Conservation (phyloP, 768 basidiomycete genomes). For the Gautieria morchelliformis region DNA sequence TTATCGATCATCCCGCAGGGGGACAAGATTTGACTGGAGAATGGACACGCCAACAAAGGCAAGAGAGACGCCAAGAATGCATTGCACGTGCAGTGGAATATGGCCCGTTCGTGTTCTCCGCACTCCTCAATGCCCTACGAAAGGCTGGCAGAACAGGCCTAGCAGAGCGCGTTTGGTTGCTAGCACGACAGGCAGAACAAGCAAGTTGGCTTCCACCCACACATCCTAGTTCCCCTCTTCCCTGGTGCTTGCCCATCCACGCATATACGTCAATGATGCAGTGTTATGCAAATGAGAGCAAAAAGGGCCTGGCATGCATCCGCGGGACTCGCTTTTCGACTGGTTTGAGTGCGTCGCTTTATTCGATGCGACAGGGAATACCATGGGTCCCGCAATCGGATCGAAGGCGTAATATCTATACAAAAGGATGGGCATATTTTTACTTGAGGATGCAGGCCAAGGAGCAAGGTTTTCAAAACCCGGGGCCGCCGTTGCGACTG, state of each 20-base stretch:
- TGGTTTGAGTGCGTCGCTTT: not conserved
- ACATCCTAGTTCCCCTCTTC: constrained; percentile 20
- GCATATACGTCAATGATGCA: constrained; percentile 69
- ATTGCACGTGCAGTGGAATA: constrained; percentile 35
- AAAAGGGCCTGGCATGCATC: constrained; percentile 3
- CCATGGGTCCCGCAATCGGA: constrained; percentile 9
- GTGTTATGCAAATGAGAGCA: constrained; percentile 32
- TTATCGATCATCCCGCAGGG: constrained; percentile 28
- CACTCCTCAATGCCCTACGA: constrained; percentile 48
- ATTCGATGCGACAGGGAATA: too few relatives aligned
- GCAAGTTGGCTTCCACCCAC: constrained; percentile 34
- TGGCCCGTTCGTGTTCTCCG: constrained; percentile 53
- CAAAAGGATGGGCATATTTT: constrained; percentile 28
- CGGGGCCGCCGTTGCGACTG: constrained; percentile 13
- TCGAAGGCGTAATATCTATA: constrained; percentile 15
- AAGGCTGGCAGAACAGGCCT: constrained; percentile 45
- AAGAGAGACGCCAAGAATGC: constrained; percentile 11
- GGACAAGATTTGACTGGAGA: not conserved
- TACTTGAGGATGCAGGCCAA: constrained; percentile 13
- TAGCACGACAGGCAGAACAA: constrained; percentile 50
- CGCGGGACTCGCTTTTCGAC: not conserved
- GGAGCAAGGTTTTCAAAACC: constrained; percentile 11
- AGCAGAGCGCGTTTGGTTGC: constrained; percentile 55
- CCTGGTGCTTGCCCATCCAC: constrained; percentile 58
- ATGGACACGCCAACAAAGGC: not conserved